Evolutionary conservation across 805 yeast genomes (phyloP), one percentile per base, ranked within the genome.

Genomic region (Wickerhamomyces sydowiorum): DNA sequence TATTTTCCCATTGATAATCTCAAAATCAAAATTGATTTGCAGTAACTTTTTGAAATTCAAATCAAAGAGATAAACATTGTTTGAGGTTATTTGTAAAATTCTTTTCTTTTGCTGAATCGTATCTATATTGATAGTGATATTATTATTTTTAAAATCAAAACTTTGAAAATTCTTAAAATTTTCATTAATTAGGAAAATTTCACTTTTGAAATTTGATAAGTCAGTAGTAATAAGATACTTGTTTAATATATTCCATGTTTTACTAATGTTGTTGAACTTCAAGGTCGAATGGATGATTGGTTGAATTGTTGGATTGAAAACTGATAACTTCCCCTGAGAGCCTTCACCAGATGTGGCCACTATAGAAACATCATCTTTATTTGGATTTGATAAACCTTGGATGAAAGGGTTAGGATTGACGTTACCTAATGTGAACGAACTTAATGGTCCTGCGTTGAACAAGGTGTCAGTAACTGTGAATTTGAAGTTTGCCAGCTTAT

Each of bases 31-130:
- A 14, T 71, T 72, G 30, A 79, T 62, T 3, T 78, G 70, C 7
- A 74, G 65, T 9, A 76, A 51, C 41, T 72, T 69, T 43, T 74
- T 74, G 59, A 87, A 82, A 37, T 73, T 72, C 43, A 76, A 69
- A 51, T 82, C 80, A 59, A 78, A 87, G 3, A 86, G 56, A 24
- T 73, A 70, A 24, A 88, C 71, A 40, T 77, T 79, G 30, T 76
- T 73, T 0, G 84, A 76, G 1, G 93, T 81, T 2, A 87, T 78
- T 57, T 89, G 96, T 15, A 88, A 73, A 29, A 87, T 78, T 50
- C 77, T 72, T 30, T 76, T 72, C 7, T 80, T 68, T 6, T 62
- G 57, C 37, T 73, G 70, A 43, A 84, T 62, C 33, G 81, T 78
- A 19, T 82, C 85, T 53, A 85, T 78, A 28, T 78, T 78, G 10